Conservation (phyloP, 108 stramenopile genomes). For the Skeletonema potamos region DNA sequence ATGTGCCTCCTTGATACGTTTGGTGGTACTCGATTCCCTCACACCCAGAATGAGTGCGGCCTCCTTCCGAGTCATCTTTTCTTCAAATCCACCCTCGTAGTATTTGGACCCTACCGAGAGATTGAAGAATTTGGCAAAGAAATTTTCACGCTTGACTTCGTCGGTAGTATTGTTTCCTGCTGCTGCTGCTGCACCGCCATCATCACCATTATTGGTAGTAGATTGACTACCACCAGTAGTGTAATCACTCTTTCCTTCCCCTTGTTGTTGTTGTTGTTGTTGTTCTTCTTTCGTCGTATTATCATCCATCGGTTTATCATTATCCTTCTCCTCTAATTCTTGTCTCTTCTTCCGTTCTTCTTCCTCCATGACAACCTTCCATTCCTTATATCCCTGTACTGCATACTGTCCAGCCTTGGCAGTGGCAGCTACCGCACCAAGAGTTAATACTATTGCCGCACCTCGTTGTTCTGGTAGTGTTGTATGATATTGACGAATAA, state of each 20-base stretch:
- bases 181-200: conserved; percentile 5
- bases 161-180: too few species aligned
- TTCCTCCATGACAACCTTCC: conserved; percentile 39
- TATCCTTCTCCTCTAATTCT: conserved; percentile 41
- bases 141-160: conserved; percentile 64
- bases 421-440: conserved; percentile 72
- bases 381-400: conserved; percentile 72
- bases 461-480: conserved; percentile 43
- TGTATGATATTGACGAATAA: conserved; percentile 41
- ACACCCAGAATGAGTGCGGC: conserved; percentile 98
- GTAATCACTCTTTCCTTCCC: too few species aligned
- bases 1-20: conserved; percentile 97
- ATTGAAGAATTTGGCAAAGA: conserved; percentile 83
- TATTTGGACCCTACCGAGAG: conserved; percentile 81
- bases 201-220: too few species aligned
- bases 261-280: too few species aligned
- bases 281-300: conserved; percentile 11
- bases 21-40: conserved; percentile 83
- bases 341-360: conserved; percentile 33
- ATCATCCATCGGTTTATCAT: conserved; percentile 4
- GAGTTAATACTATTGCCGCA: conserved; percentile 59
- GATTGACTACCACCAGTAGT: neutral
- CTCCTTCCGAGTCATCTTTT: conserved; percentile 95
- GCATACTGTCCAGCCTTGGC: conserved; percentile 78
- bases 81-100: conserved; percentile 99